Base-by-base conservation (phyloP, 495 filamentous ascomycete genomes). In the Penicillium verhagenii region DNA sequence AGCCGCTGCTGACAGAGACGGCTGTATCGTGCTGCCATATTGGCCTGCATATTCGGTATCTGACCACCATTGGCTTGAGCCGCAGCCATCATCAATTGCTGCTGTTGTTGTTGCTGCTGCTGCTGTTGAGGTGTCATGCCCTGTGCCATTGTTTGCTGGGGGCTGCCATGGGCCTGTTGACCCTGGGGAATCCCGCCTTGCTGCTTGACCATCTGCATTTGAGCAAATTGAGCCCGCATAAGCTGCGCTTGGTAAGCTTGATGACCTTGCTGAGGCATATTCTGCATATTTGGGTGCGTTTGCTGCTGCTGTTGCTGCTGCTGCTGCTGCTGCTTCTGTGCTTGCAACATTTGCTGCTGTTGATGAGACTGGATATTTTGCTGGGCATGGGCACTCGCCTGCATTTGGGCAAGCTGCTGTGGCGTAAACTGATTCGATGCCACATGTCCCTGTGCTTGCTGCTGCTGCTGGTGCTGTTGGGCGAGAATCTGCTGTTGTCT, bases 401-500 rank as follows among this genome's bases (percentile, higher is more conserved):
- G 72, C 47, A 76, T 42, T 24, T 77, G 72, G 46, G 75, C 72
- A 51, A 76, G 53, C 47, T 80, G 76, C 53, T 79, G 74, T 1
- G 74, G 73, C 4, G 70, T 73, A 21, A 71, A 80, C 65, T 70
- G 80, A 58, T 50, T 66, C 58, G 55, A 72, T 48, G 57, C 75
- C 25, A 72, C 66, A 57, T 78, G 73, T 10, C 71, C 71, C 52
- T 80, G 71, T 44, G 37, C 29, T 8, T 37, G 31, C 16, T 38
- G 47, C 47, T 38, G 47, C 46, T 49, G 44, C 18, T 47, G 46
- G 74, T 75, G n/a, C n/a, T n/a, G n/a, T n/a, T n/a, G n/a, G 47
- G 73, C 72, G 44, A 79, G 59, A 62, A 86, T 71, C 40, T 81
- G 76, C 44, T 81, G 77, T 47, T 72, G 78, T 65, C 83, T 76